Evolutionary conservation across 2,329 filamentous ascomycete species (phyloP), one percentile per base, ranked within the genome.

Genomic region (Neofusicoccum sp.): DNA sequence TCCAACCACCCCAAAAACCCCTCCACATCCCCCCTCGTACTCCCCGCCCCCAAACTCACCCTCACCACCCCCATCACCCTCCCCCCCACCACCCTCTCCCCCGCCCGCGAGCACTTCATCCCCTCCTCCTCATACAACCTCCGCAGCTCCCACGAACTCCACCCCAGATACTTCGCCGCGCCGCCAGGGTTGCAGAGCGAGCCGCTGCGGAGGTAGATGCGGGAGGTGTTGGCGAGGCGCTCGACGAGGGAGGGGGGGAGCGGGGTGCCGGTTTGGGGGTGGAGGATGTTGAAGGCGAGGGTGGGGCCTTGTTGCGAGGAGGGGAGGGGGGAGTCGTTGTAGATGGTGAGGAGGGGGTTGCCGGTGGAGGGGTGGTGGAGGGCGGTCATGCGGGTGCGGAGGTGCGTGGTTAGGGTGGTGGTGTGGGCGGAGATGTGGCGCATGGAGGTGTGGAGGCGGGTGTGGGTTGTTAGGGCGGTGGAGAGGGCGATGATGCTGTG

Each of bases 401-500:
- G 68, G 6, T 74, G 72, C n/a, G 76, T 75, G 1, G 80, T 80
- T 3, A 90, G 78, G 67, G 80, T 81, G 9, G 80, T 78, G 2
- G 85, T 85, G 70, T 89, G 85, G 12, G 79, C 76, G 3, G 86
- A 87, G 58, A 89, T 80, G 62, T 79, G 78, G 78, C 75, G n/a
- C 81, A 89, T 86, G 4, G 81, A 83, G 1, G 82, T 82, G 69
- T 84, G 89, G 3, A 90, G 72, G 34, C 79, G 76, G 37, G 74
- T 70, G 70, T 89, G 85, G 0, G 82, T 81, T 39, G 83, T 80
- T 34, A 89, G 84, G 2, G 86, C 86, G 64, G 85, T 80, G 3
- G 82, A 83, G 22, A 89, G 77, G 0, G 87, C 87, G 60, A 89
- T 77, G 64, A 90, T 89, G 64, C 78, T 87, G 70, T 88, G 87